phyloP scores from a whole-genome alignment of 495 filamentous ascomycete genomes.

The Lophiotrema nucula region DNA sequence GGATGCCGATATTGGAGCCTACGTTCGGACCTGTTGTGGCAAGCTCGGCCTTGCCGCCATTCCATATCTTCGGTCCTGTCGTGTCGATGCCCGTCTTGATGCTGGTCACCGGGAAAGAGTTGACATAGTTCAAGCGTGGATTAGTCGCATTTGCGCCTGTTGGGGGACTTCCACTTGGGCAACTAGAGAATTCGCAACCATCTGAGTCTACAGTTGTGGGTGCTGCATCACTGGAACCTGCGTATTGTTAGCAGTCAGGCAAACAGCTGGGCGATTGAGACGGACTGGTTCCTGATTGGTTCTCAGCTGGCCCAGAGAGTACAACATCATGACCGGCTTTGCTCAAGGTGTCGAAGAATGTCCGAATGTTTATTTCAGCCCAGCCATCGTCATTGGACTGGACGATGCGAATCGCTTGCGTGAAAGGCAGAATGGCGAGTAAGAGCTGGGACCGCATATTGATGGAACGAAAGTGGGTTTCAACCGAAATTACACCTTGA shows the following conservation, averaged over 20 bases:
- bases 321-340: constrained; percentile 58
- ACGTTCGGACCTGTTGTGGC: constrained; percentile 66
- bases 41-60: constrained; percentile 50
- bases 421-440: constrained; percentile 9
- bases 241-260: neutral
- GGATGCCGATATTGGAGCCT: constrained; percentile 56
- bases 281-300: constrained; percentile 61
- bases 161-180: constrained; percentile 54
- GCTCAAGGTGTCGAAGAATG: constrained; percentile 53
- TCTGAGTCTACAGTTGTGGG: constrained; percentile 38
- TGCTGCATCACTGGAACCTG: constrained; percentile 53
- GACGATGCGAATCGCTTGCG: constrained; percentile 37
- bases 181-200: constrained; percentile 41
- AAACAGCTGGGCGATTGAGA: neutral
- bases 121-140: constrained; percentile 65
- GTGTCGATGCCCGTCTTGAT: constrained; percentile 63
- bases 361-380: constrained; percentile 65
- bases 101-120: constrained; percentile 64
- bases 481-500: too few relatives aligned
- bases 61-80: constrained; percentile 52
- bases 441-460: constrained; percentile 19
- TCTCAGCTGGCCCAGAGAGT: constrained; percentile 63
- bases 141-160: constrained; percentile 56
- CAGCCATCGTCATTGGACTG: constrained; percentile 72
- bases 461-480: constrained; percentile 13